Percentiles rank a stretch among this genome's conserved stretches.
Evolutionary conservation across 345 rosid genomes (phyloP).

Genomic region (Eucalyptus brandiana): DNA sequence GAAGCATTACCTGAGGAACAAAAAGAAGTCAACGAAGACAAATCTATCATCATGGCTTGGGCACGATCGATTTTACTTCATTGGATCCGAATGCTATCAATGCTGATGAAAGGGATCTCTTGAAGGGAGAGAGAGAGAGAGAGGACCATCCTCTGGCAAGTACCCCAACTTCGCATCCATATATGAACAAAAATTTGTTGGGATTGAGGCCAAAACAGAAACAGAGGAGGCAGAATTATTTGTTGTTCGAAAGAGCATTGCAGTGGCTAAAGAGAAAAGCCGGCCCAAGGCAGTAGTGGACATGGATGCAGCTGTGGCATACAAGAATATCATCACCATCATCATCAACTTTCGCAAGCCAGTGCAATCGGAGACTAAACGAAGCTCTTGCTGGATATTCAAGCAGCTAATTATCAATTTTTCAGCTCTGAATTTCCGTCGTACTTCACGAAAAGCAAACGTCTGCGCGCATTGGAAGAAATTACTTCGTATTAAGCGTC

Average conservation of each 20-base stretch:
- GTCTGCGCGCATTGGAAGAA: fast-evolving
- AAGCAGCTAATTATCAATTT: too few relatives aligned
- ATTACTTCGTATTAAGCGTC: background rate
- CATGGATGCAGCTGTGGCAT: background rate
- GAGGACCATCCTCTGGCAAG: background rate
- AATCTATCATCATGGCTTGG: background rate
- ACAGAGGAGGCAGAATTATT: too few relatives aligned
- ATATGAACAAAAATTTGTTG: too few relatives aligned
- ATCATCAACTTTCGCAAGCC: background rate
- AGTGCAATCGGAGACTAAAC: background rate
- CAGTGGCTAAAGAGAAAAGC: background rate
- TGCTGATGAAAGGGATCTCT: background rate
- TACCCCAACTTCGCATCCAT: background rate
- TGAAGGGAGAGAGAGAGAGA: background rate
- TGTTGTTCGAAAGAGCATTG: background rate
- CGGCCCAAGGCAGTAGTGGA: fast-evolving
- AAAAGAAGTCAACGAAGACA: background rate
- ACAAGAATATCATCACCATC: background rate
- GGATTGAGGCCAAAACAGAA: too few relatives aligned
- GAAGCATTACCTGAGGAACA: background rate
- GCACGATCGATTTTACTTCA: background rate
- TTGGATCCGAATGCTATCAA: background rate
- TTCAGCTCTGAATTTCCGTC: background rate
- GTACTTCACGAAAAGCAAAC: background rate
- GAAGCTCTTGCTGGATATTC: background rate